These are phyloP conservation scores for Sequoiadendron giganteum DNA, from an alignment of 75 land plant species.

Conservation along the genomic window DNA sequence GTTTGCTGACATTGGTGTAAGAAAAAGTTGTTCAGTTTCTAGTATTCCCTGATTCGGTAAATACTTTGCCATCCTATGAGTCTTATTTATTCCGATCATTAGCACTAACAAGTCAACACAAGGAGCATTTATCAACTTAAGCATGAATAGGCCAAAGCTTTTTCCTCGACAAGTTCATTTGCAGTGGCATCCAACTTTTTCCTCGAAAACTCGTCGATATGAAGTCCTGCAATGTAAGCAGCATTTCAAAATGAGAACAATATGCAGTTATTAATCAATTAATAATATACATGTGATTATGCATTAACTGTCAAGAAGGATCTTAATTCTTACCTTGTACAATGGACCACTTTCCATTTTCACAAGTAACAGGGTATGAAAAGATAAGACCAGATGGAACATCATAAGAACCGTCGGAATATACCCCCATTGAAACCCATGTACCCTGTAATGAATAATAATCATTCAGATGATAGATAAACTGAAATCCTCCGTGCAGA, in stretches of 20 bases:
- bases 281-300: neutral
- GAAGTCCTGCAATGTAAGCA: conserved; percentile 48
- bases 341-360: conserved; percentile 87
- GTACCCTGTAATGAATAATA: conserved; percentile 61
- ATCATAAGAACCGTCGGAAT: conserved; percentile 93
- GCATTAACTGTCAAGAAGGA: neutral
- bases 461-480: conserved; percentile 3
- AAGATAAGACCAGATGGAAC: conserved; percentile 76
- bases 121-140: conserved; percentile 23
- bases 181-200: conserved; percentile 83
- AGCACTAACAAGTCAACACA: neutral
- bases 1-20: neutral
- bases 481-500: neutral
- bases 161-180: conserved; percentile 83
- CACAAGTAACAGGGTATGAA: conserved; percentile 92
- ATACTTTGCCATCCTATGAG: neutral
- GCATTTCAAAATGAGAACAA: neutral
- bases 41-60: neutral
- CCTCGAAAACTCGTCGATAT: conserved; percentile 76
- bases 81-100: neutral
- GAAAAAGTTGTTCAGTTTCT: neutral
- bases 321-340: conserved; percentile 71
- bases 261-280: neutral
- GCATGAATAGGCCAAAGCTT: conserved; percentile 76
- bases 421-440: conserved; percentile 98